Conservation (phyloP, 2,329 filamentous ascomycete genomes). For the Ceratocystis colombiana region DNA sequence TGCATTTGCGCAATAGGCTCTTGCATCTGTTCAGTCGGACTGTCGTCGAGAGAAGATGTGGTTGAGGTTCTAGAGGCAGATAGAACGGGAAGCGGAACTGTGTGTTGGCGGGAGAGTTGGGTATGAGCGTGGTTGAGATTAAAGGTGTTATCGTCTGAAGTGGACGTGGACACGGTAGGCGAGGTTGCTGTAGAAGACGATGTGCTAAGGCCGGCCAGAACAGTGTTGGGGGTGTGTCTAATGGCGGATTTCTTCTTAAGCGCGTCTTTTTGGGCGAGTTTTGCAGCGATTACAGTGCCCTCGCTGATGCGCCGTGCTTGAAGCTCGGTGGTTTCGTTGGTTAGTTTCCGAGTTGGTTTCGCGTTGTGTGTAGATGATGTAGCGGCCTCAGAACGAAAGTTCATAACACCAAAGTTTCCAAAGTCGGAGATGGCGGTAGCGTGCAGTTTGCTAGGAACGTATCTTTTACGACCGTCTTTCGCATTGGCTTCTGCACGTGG, state of each 20-base stretch:
- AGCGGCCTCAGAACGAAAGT: slow-evolving; percentile 36
- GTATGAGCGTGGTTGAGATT: not conserved
- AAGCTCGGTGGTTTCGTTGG: slow-evolving; percentile 38
- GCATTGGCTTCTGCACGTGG: slow-evolving; percentile 17
- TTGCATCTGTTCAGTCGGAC: slow-evolving; percentile 8
- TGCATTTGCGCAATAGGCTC: slow-evolving; percentile 17
- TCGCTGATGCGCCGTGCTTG: slow-evolving; percentile 53
- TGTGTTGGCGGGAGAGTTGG: not conserved
- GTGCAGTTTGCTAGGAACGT: slow-evolving; percentile 53
- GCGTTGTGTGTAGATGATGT: slow-evolving; percentile 31
- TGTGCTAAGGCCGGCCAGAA: not conserved
- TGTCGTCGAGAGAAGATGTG: not conserved
- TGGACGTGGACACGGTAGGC: not conserved
- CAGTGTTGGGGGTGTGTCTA: not conserved
- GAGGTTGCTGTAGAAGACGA: not conserved
- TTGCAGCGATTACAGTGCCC: slow-evolving; percentile 49
- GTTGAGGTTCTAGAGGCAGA: not conserved
- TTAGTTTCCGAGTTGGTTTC: slow-evolving; percentile 27
- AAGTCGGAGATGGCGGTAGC: slow-evolving; percentile 46
- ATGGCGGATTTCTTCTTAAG: slow-evolving; percentile 33
- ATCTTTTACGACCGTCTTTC: slow-evolving; percentile 36
- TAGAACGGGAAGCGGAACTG: slow-evolving; percentile 11
- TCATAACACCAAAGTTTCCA: slow-evolving; percentile 54
- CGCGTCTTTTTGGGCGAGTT: slow-evolving; percentile 44
- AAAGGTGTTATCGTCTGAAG: not conserved